Percentiles rank a stretch among this genome's conserved stretches.
phyloP scores from a whole-genome alignment of 75 land plant species.

The Cupressus sempervirens region DNA sequence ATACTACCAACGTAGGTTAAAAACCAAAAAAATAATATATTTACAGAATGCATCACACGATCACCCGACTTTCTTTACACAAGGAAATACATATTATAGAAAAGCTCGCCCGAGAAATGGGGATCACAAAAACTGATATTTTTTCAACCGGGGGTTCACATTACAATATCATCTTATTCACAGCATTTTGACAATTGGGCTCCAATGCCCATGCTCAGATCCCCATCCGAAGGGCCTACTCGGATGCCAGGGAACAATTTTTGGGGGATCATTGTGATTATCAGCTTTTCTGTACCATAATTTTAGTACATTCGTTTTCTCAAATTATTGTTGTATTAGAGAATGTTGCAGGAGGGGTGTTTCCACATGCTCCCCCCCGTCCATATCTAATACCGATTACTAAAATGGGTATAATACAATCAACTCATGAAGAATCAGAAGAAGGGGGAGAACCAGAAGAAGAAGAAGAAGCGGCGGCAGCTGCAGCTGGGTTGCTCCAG shows the following conservation, averaged over 20 bases:
- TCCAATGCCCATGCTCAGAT: slow-evolving; percentile 1
- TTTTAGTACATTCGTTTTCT: too few relatives aligned
- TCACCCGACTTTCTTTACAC: background rate
- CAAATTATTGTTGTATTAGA: background rate
- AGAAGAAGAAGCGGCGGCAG: slow-evolving; percentile 6
- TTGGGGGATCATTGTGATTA: background rate
- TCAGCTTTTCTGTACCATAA: background rate
- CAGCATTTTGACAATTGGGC: slow-evolving; percentile 7
- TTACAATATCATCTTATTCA: background rate
- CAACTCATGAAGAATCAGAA: background rate
- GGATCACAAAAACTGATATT: background rate
- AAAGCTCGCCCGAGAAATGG: background rate
- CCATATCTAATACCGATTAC: background rate
- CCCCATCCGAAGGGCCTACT: background rate
- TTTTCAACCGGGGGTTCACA: background rate
- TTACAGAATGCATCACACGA: too few relatives aligned
- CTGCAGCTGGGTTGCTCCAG: background rate
- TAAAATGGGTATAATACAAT: slow-evolving; percentile 14
- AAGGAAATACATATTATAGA: background rate
- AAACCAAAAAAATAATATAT: background rate
- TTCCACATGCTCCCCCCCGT: background rate
- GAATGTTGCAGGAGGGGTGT: background rate
- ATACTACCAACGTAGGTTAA: background rate
- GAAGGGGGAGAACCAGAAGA: slow-evolving; percentile 12
- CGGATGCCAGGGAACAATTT: background rate